A percentile compares a stretch with the other conserved stretches of the same genome.
Evolutionary conservation across 2,329 filamentous ascomycete species (phyloP).

Genomic region (Sporothrix schenckii): DNA sequence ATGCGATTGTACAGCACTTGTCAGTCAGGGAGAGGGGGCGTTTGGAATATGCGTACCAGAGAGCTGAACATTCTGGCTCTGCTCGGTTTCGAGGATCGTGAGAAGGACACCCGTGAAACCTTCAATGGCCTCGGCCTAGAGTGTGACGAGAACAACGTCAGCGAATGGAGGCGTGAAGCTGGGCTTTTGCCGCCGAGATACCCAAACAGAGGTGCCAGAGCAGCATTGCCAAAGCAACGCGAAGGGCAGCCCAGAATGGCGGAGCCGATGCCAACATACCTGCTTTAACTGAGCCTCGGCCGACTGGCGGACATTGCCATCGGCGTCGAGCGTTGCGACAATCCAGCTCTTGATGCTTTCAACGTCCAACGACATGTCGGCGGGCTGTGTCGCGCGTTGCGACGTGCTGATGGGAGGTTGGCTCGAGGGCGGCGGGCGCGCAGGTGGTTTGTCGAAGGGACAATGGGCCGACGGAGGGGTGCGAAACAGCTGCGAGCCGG

Average conservation of each 20-base stretch:
- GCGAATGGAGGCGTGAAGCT: constrained; percentile 22
- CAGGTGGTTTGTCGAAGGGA: not conserved
- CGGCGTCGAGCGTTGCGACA: constrained; percentile 36
- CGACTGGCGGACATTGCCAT: constrained; percentile 61
- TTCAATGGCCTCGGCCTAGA: constrained; percentile 82
- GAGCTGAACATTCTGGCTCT: constrained; percentile 79
- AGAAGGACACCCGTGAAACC: constrained; percentile 90
- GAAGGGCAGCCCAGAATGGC: not conserved
- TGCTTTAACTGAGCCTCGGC: constrained; percentile 81
- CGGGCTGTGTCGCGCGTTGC: constrained; percentile 50
- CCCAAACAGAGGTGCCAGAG: not conserved
- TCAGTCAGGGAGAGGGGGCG: not conserved
- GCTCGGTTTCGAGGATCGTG: constrained; percentile 86
- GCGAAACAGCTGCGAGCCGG: not conserved
- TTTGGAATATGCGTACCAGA: constrained; percentile 66
- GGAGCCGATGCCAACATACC: constrained; percentile 53
- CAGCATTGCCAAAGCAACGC: not conserved
- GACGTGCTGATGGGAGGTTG: constrained; percentile 32
- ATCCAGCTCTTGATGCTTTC: constrained; percentile 36
- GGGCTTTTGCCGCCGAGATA: not conserved
- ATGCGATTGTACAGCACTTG: not conserved
- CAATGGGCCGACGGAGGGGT: not conserved
- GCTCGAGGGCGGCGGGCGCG: constrained; percentile 18
- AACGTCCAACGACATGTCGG: constrained; percentile 48
- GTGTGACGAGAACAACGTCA: constrained; percentile 25